Conservation (phyloP, 2,329 filamentous ascomycete species). For the Pseudogymnoascus sp. region DNA sequence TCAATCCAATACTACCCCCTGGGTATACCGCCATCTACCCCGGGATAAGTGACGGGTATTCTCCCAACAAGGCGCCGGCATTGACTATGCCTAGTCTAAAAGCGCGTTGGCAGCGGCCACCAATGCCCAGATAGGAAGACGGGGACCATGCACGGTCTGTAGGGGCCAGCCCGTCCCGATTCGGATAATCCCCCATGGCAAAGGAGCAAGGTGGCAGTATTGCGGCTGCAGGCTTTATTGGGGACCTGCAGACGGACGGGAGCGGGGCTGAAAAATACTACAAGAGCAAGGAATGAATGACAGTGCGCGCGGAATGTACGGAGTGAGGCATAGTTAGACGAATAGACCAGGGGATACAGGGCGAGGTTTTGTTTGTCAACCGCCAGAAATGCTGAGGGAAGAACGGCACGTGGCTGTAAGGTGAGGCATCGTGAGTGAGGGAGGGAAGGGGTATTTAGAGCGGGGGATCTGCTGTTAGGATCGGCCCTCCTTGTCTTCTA, state of each 20-base stretch:
- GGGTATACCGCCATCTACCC: not conserved
- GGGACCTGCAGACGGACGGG: not conserved
- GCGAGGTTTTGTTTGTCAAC: not conserved
- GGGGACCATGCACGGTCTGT: not conserved
- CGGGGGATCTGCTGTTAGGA: slow-evolving; percentile 1
- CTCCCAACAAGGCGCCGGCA: not conserved
- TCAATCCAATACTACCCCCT: not conserved
- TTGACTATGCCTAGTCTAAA: not conserved
- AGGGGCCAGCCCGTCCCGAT: not conserved
- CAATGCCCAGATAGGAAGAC: not conserved
- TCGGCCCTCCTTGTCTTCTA: not conserved
- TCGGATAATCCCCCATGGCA: not conserved
- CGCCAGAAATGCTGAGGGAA: not conserved
- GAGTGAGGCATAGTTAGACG: not conserved
- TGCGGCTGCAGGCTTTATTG: not conserved
- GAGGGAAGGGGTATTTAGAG: not conserved
- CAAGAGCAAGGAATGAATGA: not conserved
- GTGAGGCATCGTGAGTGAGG: not conserved
- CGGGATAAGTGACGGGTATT: not conserved
- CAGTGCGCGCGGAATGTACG: not conserved
- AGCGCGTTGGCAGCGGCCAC: not conserved
- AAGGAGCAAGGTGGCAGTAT: not conserved
- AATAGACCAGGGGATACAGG: not conserved
- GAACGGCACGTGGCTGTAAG: not conserved
- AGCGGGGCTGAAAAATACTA: not conserved